Evolutionary conservation across 345 rosid species (phyloP).

Genomic region (Noccaea caerulescens): DNA sequence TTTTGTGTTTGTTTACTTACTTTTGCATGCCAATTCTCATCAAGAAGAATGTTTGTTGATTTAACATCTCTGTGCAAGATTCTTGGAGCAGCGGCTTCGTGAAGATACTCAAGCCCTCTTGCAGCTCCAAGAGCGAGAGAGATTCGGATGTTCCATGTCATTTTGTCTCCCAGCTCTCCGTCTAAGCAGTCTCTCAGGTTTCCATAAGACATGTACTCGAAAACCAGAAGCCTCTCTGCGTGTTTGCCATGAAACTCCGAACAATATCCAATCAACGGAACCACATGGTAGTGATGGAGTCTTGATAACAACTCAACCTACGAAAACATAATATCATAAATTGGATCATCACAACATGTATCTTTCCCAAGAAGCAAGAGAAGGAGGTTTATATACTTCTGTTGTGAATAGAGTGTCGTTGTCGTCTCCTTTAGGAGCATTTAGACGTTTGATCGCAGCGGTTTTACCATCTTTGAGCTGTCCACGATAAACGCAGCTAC

Average conservation of each 20-base stretch:
- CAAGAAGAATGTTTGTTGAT: conserved; percentile 91
- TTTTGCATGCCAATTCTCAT: conserved; percentile 84
- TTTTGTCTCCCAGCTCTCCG: conserved; percentile 59
- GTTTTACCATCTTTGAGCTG: conserved; percentile 79
- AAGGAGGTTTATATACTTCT: conserved; percentile 55
- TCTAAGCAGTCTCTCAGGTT: conserved; percentile 87
- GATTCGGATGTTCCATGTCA: conserved; percentile 85
- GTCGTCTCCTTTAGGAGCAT: conserved; percentile 65
- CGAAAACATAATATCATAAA: not conserved
- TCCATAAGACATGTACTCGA: conserved; percentile 82
- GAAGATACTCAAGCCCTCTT: conserved; percentile 97
- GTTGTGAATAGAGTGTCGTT: conserved; percentile 65
- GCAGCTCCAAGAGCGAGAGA: conserved; percentile 94
- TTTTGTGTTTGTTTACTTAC: conserved; percentile 49
- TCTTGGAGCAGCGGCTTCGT: conserved; percentile 98
- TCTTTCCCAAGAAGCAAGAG: not conserved
- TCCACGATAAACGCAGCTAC: conserved; percentile 85
- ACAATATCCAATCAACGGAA: conserved; percentile 91
- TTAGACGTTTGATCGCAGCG: conserved; percentile 85
- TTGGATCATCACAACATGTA: not conserved
- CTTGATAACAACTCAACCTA: conserved; percentile 80
- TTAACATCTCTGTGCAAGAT: conserved; percentile 96
- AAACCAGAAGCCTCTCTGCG: conserved; percentile 82
- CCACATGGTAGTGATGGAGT: conserved; percentile 94
- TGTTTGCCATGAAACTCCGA: conserved; percentile 76